These are phyloP conservation scores for Globisporangium yorkense DNA, from an alignment of 352 stramenopile genomes.

Conservation along the genomic window DNA sequence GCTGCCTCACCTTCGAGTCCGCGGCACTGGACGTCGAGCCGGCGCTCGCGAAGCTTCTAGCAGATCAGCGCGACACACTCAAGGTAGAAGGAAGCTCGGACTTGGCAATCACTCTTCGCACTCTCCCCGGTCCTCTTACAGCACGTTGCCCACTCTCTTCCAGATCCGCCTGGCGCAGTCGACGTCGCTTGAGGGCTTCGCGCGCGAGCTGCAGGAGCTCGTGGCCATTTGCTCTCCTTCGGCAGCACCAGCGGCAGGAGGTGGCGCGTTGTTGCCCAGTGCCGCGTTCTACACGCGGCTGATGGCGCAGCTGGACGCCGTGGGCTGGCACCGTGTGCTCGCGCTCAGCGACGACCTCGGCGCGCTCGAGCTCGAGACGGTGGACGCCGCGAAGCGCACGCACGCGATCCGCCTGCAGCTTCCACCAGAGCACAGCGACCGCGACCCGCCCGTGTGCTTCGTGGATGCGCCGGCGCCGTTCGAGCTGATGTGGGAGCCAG, in stretches of 20 bases:
- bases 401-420: slow-evolving; percentile 41
- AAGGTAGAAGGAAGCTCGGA: slow-evolving; percentile 19
- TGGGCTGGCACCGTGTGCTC: slow-evolving; percentile 55
- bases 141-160: background rate
- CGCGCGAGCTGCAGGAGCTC: slow-evolving; percentile 53
- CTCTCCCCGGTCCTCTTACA: background rate
- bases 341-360: slow-evolving; percentile 55
- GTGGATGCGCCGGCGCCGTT: slow-evolving; percentile 59
- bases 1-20: slow-evolving; percentile 23
- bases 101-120: too few species aligned
- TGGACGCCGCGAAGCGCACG: slow-evolving; percentile 31
- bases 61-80: slow-evolving; percentile 33
- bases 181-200: slow-evolving; percentile 44
- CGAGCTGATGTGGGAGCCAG: slow-evolving; percentile 11
- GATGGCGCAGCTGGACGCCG: slow-evolving; percentile 47
- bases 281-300: slow-evolving; percentile 56
- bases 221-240: slow-evolving; percentile 32
- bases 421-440: slow-evolving; percentile 29
- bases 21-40: slow-evolving; percentile 52
- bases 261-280: slow-evolving; percentile 21
- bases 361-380: slow-evolving; percentile 41
- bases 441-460: slow-evolving; percentile 21
- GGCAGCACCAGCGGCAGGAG: background rate
- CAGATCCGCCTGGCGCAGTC: slow-evolving; percentile 46
- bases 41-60: slow-evolving; percentile 39